Conservation (phyloP, 495 filamentous ascomycete genomes). For the Aspergillus affinis region DNA sequence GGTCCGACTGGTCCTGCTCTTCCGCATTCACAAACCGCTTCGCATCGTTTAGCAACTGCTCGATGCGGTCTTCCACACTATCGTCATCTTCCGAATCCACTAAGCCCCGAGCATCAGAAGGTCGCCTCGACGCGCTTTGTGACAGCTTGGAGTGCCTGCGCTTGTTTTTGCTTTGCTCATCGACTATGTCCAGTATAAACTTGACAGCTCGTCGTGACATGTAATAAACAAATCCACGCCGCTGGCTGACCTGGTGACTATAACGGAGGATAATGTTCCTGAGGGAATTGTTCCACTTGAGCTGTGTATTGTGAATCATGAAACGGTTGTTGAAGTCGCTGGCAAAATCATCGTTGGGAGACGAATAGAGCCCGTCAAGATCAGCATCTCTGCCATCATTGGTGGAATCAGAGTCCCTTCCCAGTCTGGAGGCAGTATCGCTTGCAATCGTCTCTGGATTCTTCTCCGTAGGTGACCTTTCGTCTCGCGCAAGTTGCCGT, state of each 20-base stretch:
- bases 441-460: conserved; percentile 42
- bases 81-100: conserved; percentile 57
- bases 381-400: conserved; percentile 42
- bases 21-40: conserved; percentile 80
- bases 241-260: conserved; percentile 94
- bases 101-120: conserved; percentile 31
- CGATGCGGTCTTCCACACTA: conserved; percentile 80
- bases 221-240: conserved; percentile 96
- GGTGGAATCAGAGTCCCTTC: conserved; percentile 47
- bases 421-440: conserved; percentile 45
- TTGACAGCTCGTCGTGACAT: conserved; percentile 94
- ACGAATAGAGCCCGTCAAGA: conserved; percentile 41
- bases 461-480: conserved; percentile 24
- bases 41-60: conserved; percentile 80
- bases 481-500: conserved; percentile 49
- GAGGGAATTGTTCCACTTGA: conserved; percentile 97
- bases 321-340: conserved; percentile 98
- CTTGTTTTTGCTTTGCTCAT: conserved; percentile 76
- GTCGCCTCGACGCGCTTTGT: conserved; percentile 22
- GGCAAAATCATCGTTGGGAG: conserved; percentile 60
- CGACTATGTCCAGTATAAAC: conserved; percentile 95
- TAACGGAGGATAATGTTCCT: conserved; percentile 96
- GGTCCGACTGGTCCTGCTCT: conserved; percentile 45
- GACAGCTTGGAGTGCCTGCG: conserved; percentile 44
- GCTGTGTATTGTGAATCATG: conserved; percentile 92